These are phyloP conservation scores for Dactylellina haptotyla DNA, from an alignment of 2,329 filamentous ascomycete species.

Conservation along the genomic window DNA sequence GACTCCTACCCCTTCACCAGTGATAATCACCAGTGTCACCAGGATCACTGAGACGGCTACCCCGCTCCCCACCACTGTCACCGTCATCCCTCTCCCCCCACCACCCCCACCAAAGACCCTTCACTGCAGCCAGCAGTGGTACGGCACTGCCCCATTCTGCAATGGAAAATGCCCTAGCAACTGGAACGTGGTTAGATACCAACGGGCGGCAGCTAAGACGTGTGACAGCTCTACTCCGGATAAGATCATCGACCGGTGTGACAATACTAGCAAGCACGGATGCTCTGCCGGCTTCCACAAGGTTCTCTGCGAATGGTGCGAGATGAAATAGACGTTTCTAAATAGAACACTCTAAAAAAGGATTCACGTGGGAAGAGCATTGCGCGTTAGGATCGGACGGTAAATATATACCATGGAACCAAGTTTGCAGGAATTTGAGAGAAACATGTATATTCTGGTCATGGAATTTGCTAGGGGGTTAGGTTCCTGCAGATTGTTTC, in stretches of 20 bases:
- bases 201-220: constrained; percentile 9
- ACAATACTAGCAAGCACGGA: constrained; percentile 27
- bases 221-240: constrained; percentile 23
- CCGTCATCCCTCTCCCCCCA: constrained; percentile 29
- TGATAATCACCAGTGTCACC: not conserved
- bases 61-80: constrained; percentile 21
- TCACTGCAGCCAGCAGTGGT: constrained; percentile 31
- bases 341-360: not conserved
- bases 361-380: not conserved
- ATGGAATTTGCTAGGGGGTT: not conserved
- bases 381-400: not conserved
- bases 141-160: constrained; percentile 36
- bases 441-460: not conserved
- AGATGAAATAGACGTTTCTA: constrained; percentile 13
- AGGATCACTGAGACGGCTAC: constrained; percentile 4
- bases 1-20: constrained; percentile 1
- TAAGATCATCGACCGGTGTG: constrained; percentile 41
- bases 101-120: constrained; percentile 17
- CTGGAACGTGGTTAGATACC: constrained; percentile 36
- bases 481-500: constrained; percentile 5
- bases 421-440: not conserved
- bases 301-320: constrained; percentile 32
- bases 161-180: constrained; percentile 32
- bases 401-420: not conserved
- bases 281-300: constrained; percentile 32